Evolutionary conservation across 257 asterid genomes (phyloP), one percentile per base, ranked within the genome.

Genomic region (Thymus quinquecostatus): DNA sequence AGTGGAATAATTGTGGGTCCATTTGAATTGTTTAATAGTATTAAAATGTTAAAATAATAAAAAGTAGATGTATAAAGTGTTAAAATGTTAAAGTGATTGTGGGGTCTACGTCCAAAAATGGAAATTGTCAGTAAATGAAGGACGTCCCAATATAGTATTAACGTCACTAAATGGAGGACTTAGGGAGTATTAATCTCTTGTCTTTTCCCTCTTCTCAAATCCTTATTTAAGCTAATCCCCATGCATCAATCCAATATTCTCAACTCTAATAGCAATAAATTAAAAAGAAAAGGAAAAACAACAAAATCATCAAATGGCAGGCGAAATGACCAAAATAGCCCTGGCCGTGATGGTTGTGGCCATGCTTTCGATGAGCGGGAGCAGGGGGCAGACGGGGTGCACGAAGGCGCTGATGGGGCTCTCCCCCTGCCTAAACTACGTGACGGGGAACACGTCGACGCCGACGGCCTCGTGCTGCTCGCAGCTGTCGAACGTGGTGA

Each of bases 381-480:
- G 21, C 21, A 21, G 56, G 12, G 86, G 83, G 28, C 89, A 86
- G 53, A 78, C 89, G 10, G 64, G 75, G 58, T 89, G 96, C 71
- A 68, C 76, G 1, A 73, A 11, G 14, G 79, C 82, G 0, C 58
- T 89, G 10, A 44, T 85, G 70, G 78, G 86, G 64, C 59, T 89
- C 66, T 64, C 89, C n/a, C 90, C 92, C 0, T 86, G 92, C 60
- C 82, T 86, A 9, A 72, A 74, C 76, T 89, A 80, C 64, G 88
- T 85, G 0, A 75, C 78, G 1, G 92, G 96, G 6, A 86, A 82
- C 58, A 13, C 86, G 5, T 75, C 91, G 1, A 65, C 81, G 2
- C 92, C 91, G 2, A 62, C 96, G 4, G 29, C 81, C 6, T 59
- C 84, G 3, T 89, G 93, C 68, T 89, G 96, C 79, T 66, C 82